Base-by-base conservation (phyloP, 768 basidiomycete species). In the Termitomyces sp. region DNA sequence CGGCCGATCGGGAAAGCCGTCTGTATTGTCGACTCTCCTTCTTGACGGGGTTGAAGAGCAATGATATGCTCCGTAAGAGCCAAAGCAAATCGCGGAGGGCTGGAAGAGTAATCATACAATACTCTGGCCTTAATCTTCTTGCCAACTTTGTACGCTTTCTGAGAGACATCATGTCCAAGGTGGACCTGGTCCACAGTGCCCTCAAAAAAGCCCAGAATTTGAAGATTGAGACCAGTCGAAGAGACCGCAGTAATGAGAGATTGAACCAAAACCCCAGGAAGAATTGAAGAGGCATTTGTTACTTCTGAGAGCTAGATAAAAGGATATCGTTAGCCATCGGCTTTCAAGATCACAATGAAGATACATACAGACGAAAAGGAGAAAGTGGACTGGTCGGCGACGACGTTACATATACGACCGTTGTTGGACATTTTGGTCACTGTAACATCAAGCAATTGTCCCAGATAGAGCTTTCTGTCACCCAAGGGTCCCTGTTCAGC, bases 201-300 rank as follows among this genome's bases (percentile, higher is more conserved):
- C 37, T 92, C 88, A 72, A 94, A 98, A 71, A 89, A 95, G 0
- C 93, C 95, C 26, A 95, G 80, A 18, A 98, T 77, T 72, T 96
- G 95, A 32, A 98, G 75, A 68, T 91, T 91, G 34, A 98, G 74
- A 18, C 97, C 97, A 26, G 74, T 79, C 16, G 87, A 76, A 42
- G 85, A 77, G 22, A 89, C 80, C 20, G 85, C 84, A 2, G 94
- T 97, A 56, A 99, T 81, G 39, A 96, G 76, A 10, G 82, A 85
- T 69, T 90, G 86, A 22, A 95, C 93, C 18, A 95, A 79, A 26
- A 83, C 78, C 16, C 95, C 94, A 9, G 97, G 96, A 43, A 98
- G 82, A 47, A 98, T 71, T 1, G 95, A 95, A 4, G 84, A 80
- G 54, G 91, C 86, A 55, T 82, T 88, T 12, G 85, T 82, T 16